phyloP scores from a whole-genome alignment of 371 early-diverging fungal genomes.

The Caulochytrium protostelioides region DNA sequence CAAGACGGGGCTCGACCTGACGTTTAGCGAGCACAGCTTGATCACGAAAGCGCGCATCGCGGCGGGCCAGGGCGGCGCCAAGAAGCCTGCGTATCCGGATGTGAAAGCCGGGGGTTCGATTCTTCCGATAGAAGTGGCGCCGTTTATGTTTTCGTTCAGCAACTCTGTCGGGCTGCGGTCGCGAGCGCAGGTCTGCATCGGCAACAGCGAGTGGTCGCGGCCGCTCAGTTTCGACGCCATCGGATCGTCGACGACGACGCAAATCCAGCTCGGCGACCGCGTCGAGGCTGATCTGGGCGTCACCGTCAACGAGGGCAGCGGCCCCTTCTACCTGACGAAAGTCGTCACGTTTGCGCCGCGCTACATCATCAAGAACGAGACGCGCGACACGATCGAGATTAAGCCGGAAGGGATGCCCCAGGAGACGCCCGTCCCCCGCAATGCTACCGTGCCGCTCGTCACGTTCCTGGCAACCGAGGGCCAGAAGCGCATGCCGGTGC shows the following conservation, averaged over 20 bases:
- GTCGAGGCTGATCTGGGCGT: conserved; percentile 64
- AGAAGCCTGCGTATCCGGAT: neutral
- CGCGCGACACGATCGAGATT: too few relatives aligned
- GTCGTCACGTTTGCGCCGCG: conserved; percentile 77
- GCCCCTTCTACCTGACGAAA: conserved; percentile 48
- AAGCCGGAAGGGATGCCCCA: too few relatives aligned
- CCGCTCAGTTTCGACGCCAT: conserved; percentile 88
- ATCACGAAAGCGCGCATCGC: conserved; percentile 49
- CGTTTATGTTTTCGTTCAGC: conserved; percentile 86
- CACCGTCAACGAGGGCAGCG: conserved; percentile 54
- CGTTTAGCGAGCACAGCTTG: conserved; percentile 51
- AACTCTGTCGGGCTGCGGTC: conserved; percentile 51
- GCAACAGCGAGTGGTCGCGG: conserved; percentile 55
- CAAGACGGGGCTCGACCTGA: conserved; percentile 62
- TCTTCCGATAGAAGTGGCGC: conserved; percentile 13
- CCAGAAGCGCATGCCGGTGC: conserved; percentile 43
- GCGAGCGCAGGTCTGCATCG: conserved; percentile 52
- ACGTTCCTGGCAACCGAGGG: conserved; percentile 38
- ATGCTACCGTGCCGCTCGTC: too few relatives aligned
- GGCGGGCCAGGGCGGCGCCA: conserved; percentile 31
- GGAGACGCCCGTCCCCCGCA: too few relatives aligned
- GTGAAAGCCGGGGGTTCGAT: neutral
- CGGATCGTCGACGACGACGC: conserved; percentile 58
- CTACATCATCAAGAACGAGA: conserved; percentile 67
- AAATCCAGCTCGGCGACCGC: conserved; percentile 27